Evolutionary conservation across 2,329 filamentous ascomycete genomes (phyloP), one percentile per base, ranked within the genome.

Genomic region (Talaromyces amestolkiae): DNA sequence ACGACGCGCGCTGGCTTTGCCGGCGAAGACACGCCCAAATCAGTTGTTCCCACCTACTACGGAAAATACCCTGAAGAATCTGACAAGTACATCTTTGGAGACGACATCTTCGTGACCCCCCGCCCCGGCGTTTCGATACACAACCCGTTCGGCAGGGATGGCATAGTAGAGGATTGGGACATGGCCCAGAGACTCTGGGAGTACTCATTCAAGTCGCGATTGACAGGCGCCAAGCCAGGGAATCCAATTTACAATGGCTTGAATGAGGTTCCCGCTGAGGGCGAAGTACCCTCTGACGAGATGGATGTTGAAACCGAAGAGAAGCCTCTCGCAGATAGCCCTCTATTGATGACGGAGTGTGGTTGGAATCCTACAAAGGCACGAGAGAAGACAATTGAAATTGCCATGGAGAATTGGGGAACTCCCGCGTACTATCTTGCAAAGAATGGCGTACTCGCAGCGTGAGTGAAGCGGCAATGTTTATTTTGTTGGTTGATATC

Each of bases 331-430:
- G 87, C 90, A 59, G 95, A 98, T 77, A 95, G 91, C 77, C 96
- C 95, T 8, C 82, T 99, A 67, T 84, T 99, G 66, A 90, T 99
- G 86, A 97, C 92, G 0, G 95, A 99, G 79, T 91, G 93, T 15
- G 91, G 92, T 11, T 98, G 94, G 93, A 98, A 97, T 79, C 85
- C 88, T 31, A 79, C 86, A 51, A 97, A 97, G 82, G 87, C 91
- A 67, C 86, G 96, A 67, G 95, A 99, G 81, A 96, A 95, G 85
- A 89, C 90, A 47, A 94, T 97, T 73, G 95, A 99, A 81, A 88
- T 98, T 68, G 93, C 92, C 66, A 97, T 99, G 89, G 95, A 99
- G 83, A 91, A 88, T 74, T 99, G 95, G 93, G 93, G 92, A 33
- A 91, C 90, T 64, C 95, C 95, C 19, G 95, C 95, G 5, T 98